Evolutionary conservation across 352 stramenopile genomes (phyloP), one percentile per base, ranked within the genome.

Genomic region (Pythium dissotocum): DNA sequence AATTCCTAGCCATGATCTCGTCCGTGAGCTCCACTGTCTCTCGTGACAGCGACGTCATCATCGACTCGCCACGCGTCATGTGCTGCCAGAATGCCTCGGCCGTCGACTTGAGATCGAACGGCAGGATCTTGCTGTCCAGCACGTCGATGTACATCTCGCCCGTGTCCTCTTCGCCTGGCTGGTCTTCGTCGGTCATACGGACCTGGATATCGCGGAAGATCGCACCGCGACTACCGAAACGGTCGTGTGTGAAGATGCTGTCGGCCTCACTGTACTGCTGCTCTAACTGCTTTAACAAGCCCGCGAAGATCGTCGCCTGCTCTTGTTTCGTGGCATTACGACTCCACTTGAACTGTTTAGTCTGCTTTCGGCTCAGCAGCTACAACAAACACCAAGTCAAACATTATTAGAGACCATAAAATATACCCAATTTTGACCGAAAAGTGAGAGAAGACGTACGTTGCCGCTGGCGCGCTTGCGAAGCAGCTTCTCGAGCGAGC

Each of bases 61-160:
- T 63, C 6, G 72, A 64, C 3, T 71, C 55, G 56, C 77, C 75
- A 26, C 58, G 56, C n/a, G 72, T 72, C 42, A 83, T 60, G 21
- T 77, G 56, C 9, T 76, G 73, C 73, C 77, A 85, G 13, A 87
- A 67, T 2, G 71, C 77, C 7, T 63, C 73, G 26, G 53, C 55
- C 0, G 75, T 71, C 6, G 73, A 67, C 7, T 64, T 40, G 3
- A 81, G 38, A 51, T 76, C 71, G 32, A 80, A 82, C 6, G 69
- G 75, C 36, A 87, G 35, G 57, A 76, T 63, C 21, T 72, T 73
- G 48, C 62, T 72, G 16, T 76, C 68, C 12, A 71, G 62, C 9
- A 78, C 80, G 26, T 84, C 68, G 40, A 81, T 71, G 30, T 65
- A 67, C 52, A 72, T 72, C n/a, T 67, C 67, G 4, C 46, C 30